Conservation (phyloP, 225 moss, liverwort and hornwort species). For the Climacium dendroides region DNA sequence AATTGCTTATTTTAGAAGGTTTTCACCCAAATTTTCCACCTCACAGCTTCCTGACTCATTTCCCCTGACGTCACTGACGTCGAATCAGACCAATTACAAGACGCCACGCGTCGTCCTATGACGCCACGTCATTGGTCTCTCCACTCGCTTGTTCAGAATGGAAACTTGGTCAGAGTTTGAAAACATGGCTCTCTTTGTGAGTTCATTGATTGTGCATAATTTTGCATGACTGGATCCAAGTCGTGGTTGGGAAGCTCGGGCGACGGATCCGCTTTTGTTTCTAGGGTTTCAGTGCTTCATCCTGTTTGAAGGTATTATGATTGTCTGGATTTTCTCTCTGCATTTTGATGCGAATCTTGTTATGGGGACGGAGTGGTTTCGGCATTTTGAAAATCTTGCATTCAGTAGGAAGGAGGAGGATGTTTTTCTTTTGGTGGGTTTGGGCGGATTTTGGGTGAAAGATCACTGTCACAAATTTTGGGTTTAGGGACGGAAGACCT, state of each 20-base stretch:
- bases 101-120: neutral
- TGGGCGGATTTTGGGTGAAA: neutral
- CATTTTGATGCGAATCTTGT: neutral
- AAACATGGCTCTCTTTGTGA: neutral
- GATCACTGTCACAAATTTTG: neutral
- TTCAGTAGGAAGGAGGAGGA: neutral
- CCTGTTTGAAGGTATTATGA: neutral
- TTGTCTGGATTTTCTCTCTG: neutral
- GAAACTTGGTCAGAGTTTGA: neutral
- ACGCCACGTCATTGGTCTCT: neutral
- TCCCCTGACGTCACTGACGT: neutral
- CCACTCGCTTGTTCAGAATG: neutral
- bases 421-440: neutral
- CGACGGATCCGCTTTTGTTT: neutral
- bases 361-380: neutral
- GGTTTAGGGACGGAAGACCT: neutral
- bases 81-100: neutral
- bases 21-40: neutral
- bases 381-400: neutral
- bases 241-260: neutral
- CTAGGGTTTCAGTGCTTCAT: neutral
- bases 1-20: neutral
- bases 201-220: neutral
- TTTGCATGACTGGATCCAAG: neutral
- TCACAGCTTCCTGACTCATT: neutral